Conservation (phyloP, 371 early-diverging fungal genomes). For the Lichtheimia ornata region DNA sequence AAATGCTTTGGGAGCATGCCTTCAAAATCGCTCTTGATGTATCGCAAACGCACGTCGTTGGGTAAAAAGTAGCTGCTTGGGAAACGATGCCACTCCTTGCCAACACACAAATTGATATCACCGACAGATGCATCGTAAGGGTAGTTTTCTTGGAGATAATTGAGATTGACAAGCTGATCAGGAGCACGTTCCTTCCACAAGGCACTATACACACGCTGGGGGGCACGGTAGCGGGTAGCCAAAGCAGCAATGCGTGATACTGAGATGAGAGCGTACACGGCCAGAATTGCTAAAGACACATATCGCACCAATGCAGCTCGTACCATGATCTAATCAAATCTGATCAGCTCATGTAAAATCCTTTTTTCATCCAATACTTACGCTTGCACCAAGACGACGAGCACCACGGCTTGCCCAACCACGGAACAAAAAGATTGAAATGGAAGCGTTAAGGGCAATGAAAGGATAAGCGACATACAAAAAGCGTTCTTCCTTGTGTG, state of each 20-base stretch:
- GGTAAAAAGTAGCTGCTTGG: conserved; percentile 91
- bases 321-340: conserved; percentile 12
- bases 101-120: conserved; percentile 75
- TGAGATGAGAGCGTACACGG: conserved; percentile 48
- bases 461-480: conserved; percentile 92
- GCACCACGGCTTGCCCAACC: conserved; percentile 38
- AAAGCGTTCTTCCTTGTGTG: conserved; percentile 97
- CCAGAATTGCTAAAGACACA: conserved; percentile 35
- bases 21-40: conserved; percentile 62
- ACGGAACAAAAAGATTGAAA: conserved; percentile 62
- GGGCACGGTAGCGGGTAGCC: conserved; percentile 67
- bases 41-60: conserved; percentile 56
- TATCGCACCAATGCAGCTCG: conserved; percentile 39
- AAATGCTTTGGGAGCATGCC: conserved; percentile 75
- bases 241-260: conserved; percentile 67
- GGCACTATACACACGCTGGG: conserved; percentile 58
- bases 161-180: conserved; percentile 31
- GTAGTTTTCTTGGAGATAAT: conserved; percentile 36
- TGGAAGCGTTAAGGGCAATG: conserved; percentile 78
- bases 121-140: conserved; percentile 23
- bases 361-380: conserved; percentile 5
- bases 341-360: no score
- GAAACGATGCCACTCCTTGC: conserved; percentile 94
- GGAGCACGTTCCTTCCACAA: conserved; percentile 38
- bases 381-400: conserved; percentile 32